Evolutionary conservation across 225 moss, liverwort and hornwort species (phyloP).

Genomic region (Straminergon stramineum): DNA sequence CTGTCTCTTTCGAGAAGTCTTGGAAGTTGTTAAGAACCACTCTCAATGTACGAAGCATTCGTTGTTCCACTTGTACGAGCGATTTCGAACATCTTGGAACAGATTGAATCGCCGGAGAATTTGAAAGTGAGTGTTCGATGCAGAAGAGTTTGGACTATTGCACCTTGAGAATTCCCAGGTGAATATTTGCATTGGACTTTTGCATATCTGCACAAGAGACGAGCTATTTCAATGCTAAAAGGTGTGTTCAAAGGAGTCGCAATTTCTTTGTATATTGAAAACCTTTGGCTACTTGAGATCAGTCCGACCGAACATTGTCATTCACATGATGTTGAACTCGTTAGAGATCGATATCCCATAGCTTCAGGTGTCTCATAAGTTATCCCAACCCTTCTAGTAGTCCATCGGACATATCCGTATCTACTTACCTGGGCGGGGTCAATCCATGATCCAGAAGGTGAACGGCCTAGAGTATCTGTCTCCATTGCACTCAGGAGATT

Average conservation of each 20-base stretch:
- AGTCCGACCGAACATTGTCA: too few species aligned
- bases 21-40: neutral
- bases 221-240: neutral
- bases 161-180: neutral
- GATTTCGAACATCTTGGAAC: neutral
- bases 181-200: neutral
- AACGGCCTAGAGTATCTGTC: conserved; percentile 7
- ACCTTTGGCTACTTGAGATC: too few species aligned
- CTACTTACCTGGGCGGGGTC: conserved; percentile 47
- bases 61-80: neutral
- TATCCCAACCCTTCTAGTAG: neutral
- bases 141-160: too few species aligned
- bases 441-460: conserved; percentile 4
- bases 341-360: neutral
- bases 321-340: neutral
- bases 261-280: too few species aligned
- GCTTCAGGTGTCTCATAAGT: neutral
- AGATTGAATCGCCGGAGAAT: neutral
- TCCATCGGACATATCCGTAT: fast-evolving
- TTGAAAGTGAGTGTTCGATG: neutral
- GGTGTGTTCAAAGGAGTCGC: neutral
- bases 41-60: neutral
- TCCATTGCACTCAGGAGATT: conserved; percentile 7
- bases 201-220: neutral
- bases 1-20: neutral